Percentiles rank a stretch among this genome's conserved stretches.
Evolutionary conservation across 371 early-diverging fungal species (phyloP).

Genomic region (Rhizopus arrhizus): DNA sequence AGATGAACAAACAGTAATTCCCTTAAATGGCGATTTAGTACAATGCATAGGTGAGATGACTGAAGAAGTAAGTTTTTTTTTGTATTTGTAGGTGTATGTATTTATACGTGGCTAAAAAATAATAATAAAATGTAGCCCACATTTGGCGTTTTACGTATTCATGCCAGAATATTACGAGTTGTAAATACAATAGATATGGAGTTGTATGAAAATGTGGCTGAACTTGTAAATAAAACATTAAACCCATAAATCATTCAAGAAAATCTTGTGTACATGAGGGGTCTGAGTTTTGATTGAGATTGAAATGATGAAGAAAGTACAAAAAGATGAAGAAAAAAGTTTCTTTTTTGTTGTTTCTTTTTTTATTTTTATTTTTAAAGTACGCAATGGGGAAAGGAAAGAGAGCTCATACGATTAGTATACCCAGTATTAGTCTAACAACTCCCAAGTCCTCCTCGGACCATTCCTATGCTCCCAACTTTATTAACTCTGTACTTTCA

Average conservation of each 20-base stretch:
- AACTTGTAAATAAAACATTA: constrained; percentile 10
- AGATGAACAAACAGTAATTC: not conserved
- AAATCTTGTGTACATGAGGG: not conserved
- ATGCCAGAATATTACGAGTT: constrained; percentile 18
- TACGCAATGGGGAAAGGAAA: constrained; percentile 39
- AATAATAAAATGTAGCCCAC: constrained; percentile 3
- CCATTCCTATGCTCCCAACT: constrained; percentile 26
- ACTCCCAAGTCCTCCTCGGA: constrained; percentile 30
- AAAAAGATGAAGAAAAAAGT: not conserved
- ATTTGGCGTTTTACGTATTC: constrained; percentile 4
- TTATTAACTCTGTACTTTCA: constrained; percentile 21
- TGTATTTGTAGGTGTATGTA: too few species aligned
- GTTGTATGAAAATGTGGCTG: constrained; percentile 19
- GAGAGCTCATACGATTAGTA: constrained; percentile 36
- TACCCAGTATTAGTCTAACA: constrained; percentile 32
- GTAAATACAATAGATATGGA: constrained; percentile 21
- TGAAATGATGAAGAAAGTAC: not conserved
- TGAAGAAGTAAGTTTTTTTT: not conserved
- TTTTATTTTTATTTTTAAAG: constrained; percentile 13
- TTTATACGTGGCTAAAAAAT: too few species aligned
- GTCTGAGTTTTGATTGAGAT: not conserved
- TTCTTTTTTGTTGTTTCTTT: constrained; percentile 9
- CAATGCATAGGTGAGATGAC: constrained; percentile 26
- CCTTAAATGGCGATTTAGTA: constrained; percentile 11
- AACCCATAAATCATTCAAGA: not conserved